Base-by-base conservation (phyloP, 129 eudicot genomes). In the Pulicaria dysenterica region DNA sequence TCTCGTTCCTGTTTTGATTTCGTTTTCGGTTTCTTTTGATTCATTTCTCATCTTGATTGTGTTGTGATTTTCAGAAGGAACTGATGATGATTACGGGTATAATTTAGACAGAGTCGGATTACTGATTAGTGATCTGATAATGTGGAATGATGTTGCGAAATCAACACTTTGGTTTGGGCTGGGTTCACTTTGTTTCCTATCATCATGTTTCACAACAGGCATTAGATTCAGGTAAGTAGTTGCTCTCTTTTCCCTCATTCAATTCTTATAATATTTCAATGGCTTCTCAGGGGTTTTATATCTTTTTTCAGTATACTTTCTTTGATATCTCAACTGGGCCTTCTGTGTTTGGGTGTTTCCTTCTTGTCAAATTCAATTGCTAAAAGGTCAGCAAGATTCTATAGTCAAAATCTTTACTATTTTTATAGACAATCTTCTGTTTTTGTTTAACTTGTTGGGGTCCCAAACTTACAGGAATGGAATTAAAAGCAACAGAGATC, bases 81-180 rank as follows among this genome's bases (percentile, higher is more conserved):
- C 38, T 54, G 82, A 81, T 43, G 91, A 56, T 17, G 89, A 73
- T 34, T 79, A 69, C 72, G 90, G 81, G 76, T 82, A 82, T 64
- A 75, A 84, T 82, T 78, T 90, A 6, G 91, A 90, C 73, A 79
- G 82, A 80, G 73, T 94, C 44, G 95, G 91, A 17, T 75, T 75
- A 40, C 50, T 90, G 76, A 37, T 90, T 10, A 77, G 48, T 64
- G 98, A 90, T 70, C 73, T 94, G 64, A 76, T 88, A 44, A 85
- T 90, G 98, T 94, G 98, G 98, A 94, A 85, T 75, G 98, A 94
- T 77, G 84, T 84, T 3, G 89, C 98, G 54, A 94, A 85, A 82
- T 90, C 98, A 42, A 84, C 93, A 79, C 96, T 94, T 70, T 90
- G 98, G 97, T 94, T 94, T 51, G 98, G 98, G 9, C 88, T 88